Evolutionary conservation across 768 basidiomycete genomes (phyloP).

Genomic region (Tulasnella sp.): DNA sequence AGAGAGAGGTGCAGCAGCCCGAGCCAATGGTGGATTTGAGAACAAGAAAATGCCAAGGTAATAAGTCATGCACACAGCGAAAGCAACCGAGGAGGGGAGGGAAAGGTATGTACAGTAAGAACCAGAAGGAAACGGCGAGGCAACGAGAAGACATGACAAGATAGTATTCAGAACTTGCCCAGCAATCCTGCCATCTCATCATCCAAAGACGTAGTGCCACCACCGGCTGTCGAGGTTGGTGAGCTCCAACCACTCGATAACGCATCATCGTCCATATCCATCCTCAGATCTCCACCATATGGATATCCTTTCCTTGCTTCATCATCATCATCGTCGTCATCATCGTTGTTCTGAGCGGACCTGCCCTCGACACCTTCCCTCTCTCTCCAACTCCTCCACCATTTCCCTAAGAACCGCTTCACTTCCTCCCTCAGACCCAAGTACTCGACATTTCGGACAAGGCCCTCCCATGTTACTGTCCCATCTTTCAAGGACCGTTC

Average conservation of each 20-base stretch:
- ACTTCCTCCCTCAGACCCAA: slow-evolving; percentile 66
- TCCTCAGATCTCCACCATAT: not conserved
- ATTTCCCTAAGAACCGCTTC: slow-evolving; percentile 32
- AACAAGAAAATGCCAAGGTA: no score
- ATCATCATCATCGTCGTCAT: slow-evolving; percentile 7
- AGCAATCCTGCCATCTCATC: slow-evolving; percentile 15
- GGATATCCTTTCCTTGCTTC: not conserved
- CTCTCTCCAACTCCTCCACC: slow-evolving; percentile 16
- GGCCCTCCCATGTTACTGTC: slow-evolving; percentile 69
- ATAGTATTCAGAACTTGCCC: slow-evolving; percentile 11
- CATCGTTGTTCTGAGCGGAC: not conserved
- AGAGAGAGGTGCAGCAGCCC: no score
- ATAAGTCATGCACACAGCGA: not conserved
- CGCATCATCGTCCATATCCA: slow-evolving; percentile 6
- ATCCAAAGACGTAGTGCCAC: not conserved
- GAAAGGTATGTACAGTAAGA: not conserved
- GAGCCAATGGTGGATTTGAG: no score
- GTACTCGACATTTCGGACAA: slow-evolving; percentile 84
- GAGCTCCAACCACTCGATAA: not conserved
- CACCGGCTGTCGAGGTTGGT: not conserved
- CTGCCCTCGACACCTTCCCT: not conserved
- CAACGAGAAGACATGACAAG: not conserved
- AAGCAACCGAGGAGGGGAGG: not conserved
- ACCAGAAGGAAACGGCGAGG: not conserved
- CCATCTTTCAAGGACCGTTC: slow-evolving; percentile 56